Evolutionary conservation across 768 basidiomycete genomes (phyloP), one percentile per base, ranked within the genome.

Genomic region (Agrocybe praecox): DNA sequence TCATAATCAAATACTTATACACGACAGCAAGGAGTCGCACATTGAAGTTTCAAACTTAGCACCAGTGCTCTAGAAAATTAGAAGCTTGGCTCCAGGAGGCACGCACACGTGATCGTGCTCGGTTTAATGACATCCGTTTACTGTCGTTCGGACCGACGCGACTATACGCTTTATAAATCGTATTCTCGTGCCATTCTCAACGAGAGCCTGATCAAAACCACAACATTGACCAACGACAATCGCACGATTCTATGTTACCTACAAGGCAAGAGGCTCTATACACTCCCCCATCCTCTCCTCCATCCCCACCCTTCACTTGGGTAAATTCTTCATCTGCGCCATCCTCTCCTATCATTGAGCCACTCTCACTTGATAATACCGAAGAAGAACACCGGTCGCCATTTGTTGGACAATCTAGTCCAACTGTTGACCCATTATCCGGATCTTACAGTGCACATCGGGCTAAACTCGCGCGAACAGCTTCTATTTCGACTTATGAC

Each of bases 371-470:
- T 7, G 61, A 67, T n/a, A 55, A 65, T 51, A 48, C 34, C 3
- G 59, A 64, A 2, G 72, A 76, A 19, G 62, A 67, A 33, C 46
- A 51, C 17, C 50, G 56, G 4, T 57, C 53, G 22, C 52, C 44
- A 23, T 47, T 22, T 43, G 48, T 59, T 40, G 57, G 58, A 61
- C 55, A 57, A 26, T 42, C 42, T n/a, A 44, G 29, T 23, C 26
- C 17, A 17, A 46, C 65, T 57, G 59, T 57, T 24, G 57, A 89
- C 62, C 87, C 86, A 0, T 83, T 86, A 52, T 83, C 88, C 12
- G 88, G 79, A 0, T 85, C 86, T 1, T 78, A 80, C 3, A 83
- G 81, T 53, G 76, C 79, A 3, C 72, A 62, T 24, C 76, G 75
- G 62, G 63, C 63, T 6, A 62, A 61, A 22, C 8, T 26, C 22